Conservation (phyloP, 805 yeast genomes). For the Blastobotrys chiropterorum region DNA sequence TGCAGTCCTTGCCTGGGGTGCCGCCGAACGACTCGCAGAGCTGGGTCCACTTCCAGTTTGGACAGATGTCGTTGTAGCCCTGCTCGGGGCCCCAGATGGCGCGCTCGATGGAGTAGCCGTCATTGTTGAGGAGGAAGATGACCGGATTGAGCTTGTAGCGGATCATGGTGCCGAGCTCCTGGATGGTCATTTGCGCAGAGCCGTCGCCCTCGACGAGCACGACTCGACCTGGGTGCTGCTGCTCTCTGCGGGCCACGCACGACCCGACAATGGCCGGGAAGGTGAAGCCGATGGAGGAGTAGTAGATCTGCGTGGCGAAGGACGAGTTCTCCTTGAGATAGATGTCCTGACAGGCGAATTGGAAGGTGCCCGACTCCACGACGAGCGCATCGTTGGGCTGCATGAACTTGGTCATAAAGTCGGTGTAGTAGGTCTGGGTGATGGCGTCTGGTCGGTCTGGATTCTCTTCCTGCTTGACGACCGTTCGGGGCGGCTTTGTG, state of each 20-base stretch:
- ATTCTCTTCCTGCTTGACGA: constrained; percentile 10
- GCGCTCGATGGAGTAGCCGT: constrained; percentile 88
- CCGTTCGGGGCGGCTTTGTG: constrained; percentile 8
- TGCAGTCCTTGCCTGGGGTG: constrained; percentile 22
- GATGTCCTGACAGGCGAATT: constrained; percentile 69
- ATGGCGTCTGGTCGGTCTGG: constrained; percentile 30
- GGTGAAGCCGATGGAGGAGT: constrained; percentile 83
- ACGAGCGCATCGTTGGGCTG: constrained; percentile 65
- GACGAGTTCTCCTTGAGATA: constrained; percentile 49
- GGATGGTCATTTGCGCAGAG: constrained; percentile 89
- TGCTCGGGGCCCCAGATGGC: constrained; percentile 72
- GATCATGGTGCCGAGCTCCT: constrained; percentile 65
- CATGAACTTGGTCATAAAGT: constrained; percentile 38
- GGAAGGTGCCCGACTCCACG: constrained; percentile 77
- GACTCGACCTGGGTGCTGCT: constrained; percentile 44
- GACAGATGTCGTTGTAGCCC: constrained; percentile 75
- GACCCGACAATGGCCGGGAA: constrained; percentile 83
- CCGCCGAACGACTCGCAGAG: constrained; percentile 51
- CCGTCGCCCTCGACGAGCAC: constrained; percentile 86
- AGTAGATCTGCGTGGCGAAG: constrained; percentile 58
- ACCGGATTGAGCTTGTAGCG: constrained; percentile 58
- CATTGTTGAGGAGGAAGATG: constrained; percentile 71
- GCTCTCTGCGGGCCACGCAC: constrained; percentile 54
- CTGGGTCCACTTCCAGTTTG: constrained; percentile 75
- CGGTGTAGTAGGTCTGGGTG: constrained; percentile 40